phyloP scores from a whole-genome alignment of 2,329 filamentous ascomycete species.

The Pyrenophora graminea region DNA sequence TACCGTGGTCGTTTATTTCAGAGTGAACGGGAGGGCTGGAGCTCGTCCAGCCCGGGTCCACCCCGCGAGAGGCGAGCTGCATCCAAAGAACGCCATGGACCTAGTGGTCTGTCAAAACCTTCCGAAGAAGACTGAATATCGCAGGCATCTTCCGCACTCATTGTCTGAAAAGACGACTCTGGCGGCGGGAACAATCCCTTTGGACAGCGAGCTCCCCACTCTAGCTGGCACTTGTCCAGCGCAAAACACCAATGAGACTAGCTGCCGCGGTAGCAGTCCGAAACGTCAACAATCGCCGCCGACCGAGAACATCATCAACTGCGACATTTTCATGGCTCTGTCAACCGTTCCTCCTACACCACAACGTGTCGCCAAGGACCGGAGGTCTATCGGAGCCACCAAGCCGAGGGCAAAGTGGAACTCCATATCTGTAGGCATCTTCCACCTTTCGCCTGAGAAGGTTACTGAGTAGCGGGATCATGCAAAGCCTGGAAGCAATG shows the following conservation, averaged over 20 bases:
- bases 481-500: not conserved
- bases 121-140: constrained; percentile 16
- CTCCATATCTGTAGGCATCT: constrained; percentile 17
- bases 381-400: constrained; percentile 15
- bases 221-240: not conserved
- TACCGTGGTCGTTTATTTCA: not conserved
- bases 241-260: not conserved
- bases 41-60: constrained; percentile 1
- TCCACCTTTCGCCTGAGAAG: constrained; percentile 10
- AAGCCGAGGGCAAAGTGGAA: constrained; percentile 5
- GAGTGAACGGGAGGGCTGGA: not conserved
- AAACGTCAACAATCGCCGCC: not conserved
- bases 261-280: not conserved
- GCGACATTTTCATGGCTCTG: not conserved
- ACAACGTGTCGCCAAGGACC: constrained; percentile 15
- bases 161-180: constrained; percentile 23
- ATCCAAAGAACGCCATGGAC: constrained; percentile 27
- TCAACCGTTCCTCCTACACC: constrained; percentile 4
- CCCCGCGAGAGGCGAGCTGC: constrained; percentile 10
- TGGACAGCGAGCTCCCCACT: constrained; percentile 8
- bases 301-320: not conserved
- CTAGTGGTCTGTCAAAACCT: constrained; percentile 23
- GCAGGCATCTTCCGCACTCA: constrained; percentile 24
- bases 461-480: constrained; percentile 8
- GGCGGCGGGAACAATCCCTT: constrained; percentile 17